Percentiles rank a stretch among this genome's conserved stretches.
phyloP scores from a whole-genome alignment of 129 eudicot genomes.

The Sambucus nigra region DNA sequence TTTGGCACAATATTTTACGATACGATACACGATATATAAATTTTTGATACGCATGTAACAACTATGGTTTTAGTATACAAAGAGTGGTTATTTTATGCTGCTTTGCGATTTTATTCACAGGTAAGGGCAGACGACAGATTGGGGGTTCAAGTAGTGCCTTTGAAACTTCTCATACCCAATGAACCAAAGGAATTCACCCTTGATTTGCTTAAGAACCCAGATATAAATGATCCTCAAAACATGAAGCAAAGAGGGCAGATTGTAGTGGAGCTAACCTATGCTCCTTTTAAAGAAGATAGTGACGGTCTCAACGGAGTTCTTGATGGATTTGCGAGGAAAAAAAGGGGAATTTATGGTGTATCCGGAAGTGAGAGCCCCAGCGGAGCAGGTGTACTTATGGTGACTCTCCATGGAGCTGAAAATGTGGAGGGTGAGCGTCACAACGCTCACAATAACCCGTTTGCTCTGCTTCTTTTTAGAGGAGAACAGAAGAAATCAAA shows the following conservation, averaged over 20 bases:
- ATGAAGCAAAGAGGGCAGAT: slow-evolving; percentile 64
- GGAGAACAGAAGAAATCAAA: slow-evolving; percentile 78
- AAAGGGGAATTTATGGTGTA: slow-evolving; percentile 20
- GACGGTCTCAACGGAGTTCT: slow-evolving; percentile 28
- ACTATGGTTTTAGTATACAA: too few relatives aligned
- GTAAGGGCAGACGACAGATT: slow-evolving; percentile 69
- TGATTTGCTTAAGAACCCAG: slow-evolving; percentile 60
- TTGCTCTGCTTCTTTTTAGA: slow-evolving; percentile 44
- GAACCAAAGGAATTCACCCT: slow-evolving; percentile 60
- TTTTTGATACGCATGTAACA: too few relatives aligned
- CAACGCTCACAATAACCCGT: slow-evolving; percentile 78
- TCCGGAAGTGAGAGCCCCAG: slow-evolving; percentile 24
- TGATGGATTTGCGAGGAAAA: slow-evolving; percentile 18
- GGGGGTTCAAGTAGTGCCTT: slow-evolving; percentile 70
- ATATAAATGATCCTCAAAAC: slow-evolving; percentile 34
- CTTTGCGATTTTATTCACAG: slow-evolving; percentile 21
- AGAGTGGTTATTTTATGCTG: not conserved
- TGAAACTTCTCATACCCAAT: slow-evolving; percentile 56
- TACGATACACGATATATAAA: too few relatives aligned
- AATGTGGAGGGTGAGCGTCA: slow-evolving; percentile 71
- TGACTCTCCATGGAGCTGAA: slow-evolving; percentile 63
- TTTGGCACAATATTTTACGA: too few relatives aligned
- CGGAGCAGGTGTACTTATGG: slow-evolving; percentile 81
- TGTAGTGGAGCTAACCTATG: slow-evolving; percentile 63
- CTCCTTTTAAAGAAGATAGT: slow-evolving; percentile 66